Conservation (phyloP, 148 eudicot species). For the Polygonum maritimum region DNA sequence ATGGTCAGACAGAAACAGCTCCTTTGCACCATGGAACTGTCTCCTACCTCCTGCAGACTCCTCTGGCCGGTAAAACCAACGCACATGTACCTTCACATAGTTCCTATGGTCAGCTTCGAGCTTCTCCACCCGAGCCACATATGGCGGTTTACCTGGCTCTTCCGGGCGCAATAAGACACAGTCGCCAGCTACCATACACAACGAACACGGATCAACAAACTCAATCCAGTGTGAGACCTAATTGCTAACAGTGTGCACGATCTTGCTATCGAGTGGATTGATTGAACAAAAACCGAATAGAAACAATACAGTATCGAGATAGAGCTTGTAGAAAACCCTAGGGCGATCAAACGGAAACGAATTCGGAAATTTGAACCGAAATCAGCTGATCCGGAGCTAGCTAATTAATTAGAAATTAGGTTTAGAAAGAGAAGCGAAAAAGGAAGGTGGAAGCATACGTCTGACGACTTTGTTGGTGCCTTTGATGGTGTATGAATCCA, state of each 20-base stretch:
- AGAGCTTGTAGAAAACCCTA: background rate
- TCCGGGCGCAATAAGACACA: conserved; percentile 49
- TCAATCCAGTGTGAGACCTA: background rate
- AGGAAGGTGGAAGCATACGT: conserved; percentile 11
- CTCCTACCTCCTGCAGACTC: conserved; percentile 44
- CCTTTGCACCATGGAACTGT: conserved; percentile 47
- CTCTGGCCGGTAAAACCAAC: conserved; percentile 54
- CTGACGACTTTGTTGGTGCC: conserved; percentile 38
- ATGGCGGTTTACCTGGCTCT: conserved; percentile 33
- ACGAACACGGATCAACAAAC: background rate
- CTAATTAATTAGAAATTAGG: background rate
- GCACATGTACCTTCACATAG: conserved; percentile 34
- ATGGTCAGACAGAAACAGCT: conserved; percentile 46
- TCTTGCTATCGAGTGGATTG: too few species aligned
- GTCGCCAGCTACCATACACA: conserved; percentile 33
- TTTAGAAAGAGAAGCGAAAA: background rate
- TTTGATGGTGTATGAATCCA: conserved; percentile 34
- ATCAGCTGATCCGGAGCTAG: background rate
- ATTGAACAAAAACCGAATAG: background rate
- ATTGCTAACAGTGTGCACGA: background rate
- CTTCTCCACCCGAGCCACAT: conserved; percentile 41
- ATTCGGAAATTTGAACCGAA: background rate
- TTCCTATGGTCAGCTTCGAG: conserved; percentile 38
- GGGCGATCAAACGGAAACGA: background rate
- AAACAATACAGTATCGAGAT: background rate